Evolutionary conservation across 1,139 yeast genomes (phyloP), one percentile per base, ranked within the genome.

Genomic region (Suhomyces panamericanus): DNA sequence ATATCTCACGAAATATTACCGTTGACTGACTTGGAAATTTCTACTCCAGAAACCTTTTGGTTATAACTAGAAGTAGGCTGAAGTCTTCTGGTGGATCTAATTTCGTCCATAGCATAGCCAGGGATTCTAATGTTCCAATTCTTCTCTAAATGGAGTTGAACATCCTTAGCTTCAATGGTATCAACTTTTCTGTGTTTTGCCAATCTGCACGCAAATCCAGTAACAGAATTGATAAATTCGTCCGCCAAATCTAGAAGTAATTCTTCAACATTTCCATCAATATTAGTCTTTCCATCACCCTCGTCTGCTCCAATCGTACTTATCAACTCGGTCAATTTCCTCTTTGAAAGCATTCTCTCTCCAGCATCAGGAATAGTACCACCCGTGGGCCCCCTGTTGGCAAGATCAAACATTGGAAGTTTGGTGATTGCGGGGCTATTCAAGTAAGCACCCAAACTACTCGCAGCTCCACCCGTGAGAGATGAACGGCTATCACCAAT

Each of bases 81-180:
- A 79, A 90, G 84, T 62, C 87, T 86, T 54, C 96, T 75, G 20
- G 89, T 85, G 50, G 88, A 81, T 55, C 96, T 77, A 38, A 91
- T 85, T 59, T 91, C 98, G 65, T 93, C 99, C 54, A 89, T 81
- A 14, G 95, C 81, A 64, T 84, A 89, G 2, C 99, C 99, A 0
- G 99, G 98, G 26, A 93, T 80, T 54, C 96, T 79, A 49, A 93
- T 88, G 62, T 91, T 91, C 98, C 98, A 93, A 62, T 91, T 93
- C 54, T 91, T 81, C 59, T 95, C 99, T 56, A 93, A 72, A 63
- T 93, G 96, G 47, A 93, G 69, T 66, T 93, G 99, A 41, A 95
- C 80, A 63, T 93, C 99, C 57, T 85, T 83, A 15, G 87, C 88
- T 57, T 93, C 98, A 35, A 93, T 73, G 41, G 83, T 79, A 50